Percentiles rank a stretch among this genome's conserved stretches.
These are phyloP conservation scores for Ceratocystis colombiana DNA, from an alignment of 2,329 filamentous ascomycete genomes.

Conservation along the genomic window DNA sequence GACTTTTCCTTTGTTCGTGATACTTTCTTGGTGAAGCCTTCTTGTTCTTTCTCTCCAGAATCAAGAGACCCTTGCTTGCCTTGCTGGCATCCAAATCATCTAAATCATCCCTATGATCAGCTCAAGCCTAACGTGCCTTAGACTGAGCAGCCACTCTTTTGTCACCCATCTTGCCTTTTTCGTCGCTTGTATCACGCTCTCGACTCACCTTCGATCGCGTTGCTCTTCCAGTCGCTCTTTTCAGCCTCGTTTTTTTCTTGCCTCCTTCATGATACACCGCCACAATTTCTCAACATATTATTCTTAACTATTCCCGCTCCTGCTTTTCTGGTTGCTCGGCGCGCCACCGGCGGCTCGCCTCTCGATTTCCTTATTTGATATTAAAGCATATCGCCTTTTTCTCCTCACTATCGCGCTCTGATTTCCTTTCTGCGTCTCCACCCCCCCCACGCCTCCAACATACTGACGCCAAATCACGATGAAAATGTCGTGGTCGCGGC, in stretches of 20 bases:
- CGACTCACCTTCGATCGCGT: neutral
- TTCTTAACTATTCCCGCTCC: conserved; percentile 11
- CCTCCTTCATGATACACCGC: neutral
- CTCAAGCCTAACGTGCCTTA: conserved; percentile 17
- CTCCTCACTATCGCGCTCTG: neutral
- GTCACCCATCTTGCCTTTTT: neutral
- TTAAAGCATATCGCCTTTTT: neutral
- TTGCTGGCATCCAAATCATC: neutral
- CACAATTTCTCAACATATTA: conserved; percentile 25
- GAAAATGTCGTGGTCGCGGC: conserved; percentile 24
- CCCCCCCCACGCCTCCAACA: neutral
- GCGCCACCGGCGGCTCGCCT: conserved; percentile 23
- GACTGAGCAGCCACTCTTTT: conserved; percentile 23
- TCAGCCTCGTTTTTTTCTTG: conserved; percentile 17
- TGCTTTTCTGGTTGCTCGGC: conserved; percentile 18
- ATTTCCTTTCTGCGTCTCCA: neutral
- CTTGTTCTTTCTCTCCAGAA: conserved; percentile 20
- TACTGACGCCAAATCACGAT: conserved; percentile 20
- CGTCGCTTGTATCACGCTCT: too few species aligned
- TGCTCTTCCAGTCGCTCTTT: conserved; percentile 20
- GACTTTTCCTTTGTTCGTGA: conserved; percentile 15
- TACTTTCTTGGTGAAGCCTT: conserved; percentile 7
- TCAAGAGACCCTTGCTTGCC: conserved; percentile 17
- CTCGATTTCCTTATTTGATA: conserved; percentile 17
- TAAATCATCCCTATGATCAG: neutral